Percentiles rank a stretch among this genome's conserved stretches.
phyloP scores from a whole-genome alignment of 2,329 filamentous ascomycete genomes.

The Fulvia fulva region DNA sequence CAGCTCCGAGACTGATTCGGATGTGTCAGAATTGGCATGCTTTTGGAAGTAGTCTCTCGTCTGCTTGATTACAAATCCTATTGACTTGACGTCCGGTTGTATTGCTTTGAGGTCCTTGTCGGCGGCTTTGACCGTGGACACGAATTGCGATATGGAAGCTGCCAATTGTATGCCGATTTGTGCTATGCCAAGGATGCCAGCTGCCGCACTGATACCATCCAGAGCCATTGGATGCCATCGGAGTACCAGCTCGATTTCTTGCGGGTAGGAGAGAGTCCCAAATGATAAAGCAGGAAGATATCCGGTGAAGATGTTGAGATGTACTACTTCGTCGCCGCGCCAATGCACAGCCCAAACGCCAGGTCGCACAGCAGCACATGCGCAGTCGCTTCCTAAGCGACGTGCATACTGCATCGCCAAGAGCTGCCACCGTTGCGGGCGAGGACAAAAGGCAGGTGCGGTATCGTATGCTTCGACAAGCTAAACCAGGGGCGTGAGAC shows the following conservation, averaged over 20 bases:
- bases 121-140: conserved; percentile 11
- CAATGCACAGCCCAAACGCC: too few species aligned
- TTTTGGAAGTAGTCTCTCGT: not conserved
- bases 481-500: too few species aligned
- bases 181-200: not conserved
- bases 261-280: too few species aligned
- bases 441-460: too few species aligned
- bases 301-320: too few species aligned
- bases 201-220: not conserved
- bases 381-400: too few species aligned
- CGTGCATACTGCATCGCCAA: not conserved
- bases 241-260: too few species aligned
- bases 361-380: too few species aligned
- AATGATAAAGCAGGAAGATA: too few species aligned
- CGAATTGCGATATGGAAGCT: not conserved
- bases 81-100: conserved; percentile 10
- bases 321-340: too few species aligned
- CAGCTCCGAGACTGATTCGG: not conserved
- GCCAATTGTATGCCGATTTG: not conserved
- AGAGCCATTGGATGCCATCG: not conserved
- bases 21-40: not conserved
- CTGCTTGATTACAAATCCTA: conserved; percentile 1
- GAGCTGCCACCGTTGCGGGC: too few species aligned
- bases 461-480: too few species aligned
- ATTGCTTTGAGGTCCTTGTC: conserved; percentile 15